These are phyloP conservation scores for Fusarium gaditjirri DNA, from an alignment of 2,329 filamentous ascomycete genomes.

Conservation along the genomic window DNA sequence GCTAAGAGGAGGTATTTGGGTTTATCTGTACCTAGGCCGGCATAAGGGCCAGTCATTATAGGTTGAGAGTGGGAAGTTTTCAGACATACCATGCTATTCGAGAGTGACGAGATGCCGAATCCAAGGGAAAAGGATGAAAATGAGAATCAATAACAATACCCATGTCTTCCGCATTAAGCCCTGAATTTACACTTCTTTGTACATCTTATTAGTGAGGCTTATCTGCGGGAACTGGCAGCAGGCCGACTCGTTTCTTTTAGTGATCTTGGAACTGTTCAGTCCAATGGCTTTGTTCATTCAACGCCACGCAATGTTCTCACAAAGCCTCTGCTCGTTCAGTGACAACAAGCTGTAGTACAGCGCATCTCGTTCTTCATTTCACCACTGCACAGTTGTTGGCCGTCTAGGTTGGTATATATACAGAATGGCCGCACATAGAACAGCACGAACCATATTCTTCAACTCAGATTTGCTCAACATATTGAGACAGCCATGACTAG, in stretches of 20 bases:
- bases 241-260: neutral
- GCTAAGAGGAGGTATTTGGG: neutral
- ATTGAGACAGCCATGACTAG: neutral
- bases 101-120: neutral
- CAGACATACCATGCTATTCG: neutral
- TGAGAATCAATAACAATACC: slow-evolving; percentile 13
- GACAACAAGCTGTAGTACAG: neutral
- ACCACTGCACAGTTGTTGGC: neutral
- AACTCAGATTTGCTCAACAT: neutral
- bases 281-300: neutral
- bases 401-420: slow-evolving; percentile 1
- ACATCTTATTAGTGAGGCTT: neutral
- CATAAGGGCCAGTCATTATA: neutral
- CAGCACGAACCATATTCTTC: neutral
- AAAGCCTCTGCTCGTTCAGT: neutral
- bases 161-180: neutral
- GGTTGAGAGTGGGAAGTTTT: neutral
- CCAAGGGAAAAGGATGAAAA: slow-evolving; percentile 13
- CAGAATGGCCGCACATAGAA: neutral
- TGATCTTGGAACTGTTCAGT: neutral
- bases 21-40: neutral
- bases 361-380: neutral
- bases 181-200: slow-evolving; percentile 1
- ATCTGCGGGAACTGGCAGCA: neutral
- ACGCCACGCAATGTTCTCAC: neutral